Evolutionary conservation across 1,284 basidiomycete genomes (phyloP).

Genomic region (Moesziomyces antarcticus): DNA sequence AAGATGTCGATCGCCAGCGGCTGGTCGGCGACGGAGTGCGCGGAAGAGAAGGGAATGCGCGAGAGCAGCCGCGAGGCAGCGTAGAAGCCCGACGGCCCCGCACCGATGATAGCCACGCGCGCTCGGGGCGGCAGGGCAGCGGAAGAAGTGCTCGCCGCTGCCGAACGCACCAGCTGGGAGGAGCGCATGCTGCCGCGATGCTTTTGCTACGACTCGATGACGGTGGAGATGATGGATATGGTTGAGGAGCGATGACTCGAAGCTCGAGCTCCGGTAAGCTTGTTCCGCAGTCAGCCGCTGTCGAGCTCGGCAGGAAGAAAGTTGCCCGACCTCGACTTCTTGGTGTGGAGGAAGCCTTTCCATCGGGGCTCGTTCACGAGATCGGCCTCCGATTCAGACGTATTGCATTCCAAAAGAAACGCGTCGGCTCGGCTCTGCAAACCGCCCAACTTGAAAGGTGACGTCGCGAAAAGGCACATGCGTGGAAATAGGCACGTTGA

Average conservation of each 20-base stretch:
- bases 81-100: conserved; percentile 95
- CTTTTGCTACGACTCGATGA: background rate
- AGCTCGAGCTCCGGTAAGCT: background rate
- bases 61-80: conserved; percentile 72
- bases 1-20: conserved; percentile 79
- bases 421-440: background rate
- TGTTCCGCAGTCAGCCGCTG: conserved; percentile 3
- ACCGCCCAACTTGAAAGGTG: background rate
- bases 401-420: background rate
- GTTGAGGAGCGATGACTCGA: conserved; percentile 2
- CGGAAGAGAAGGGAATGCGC: conserved; percentile 23
- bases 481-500: background rate
- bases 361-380: no score
- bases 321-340: no score
- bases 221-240: background rate
- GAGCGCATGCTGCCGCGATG: conserved; percentile 6
- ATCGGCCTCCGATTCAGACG: no score
- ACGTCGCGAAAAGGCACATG: conserved; percentile 6
- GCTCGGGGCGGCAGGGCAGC: conserved; percentile 12
- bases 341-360: no score
- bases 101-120: conserved; percentile 81
- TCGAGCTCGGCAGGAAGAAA: conserved; percentile 3
- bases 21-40: conserved; percentile 16
- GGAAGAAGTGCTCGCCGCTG: conserved; percentile 7
- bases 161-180: conserved; percentile 10